Evolutionary conservation across 306 rosid genomes (phyloP), one percentile per base, ranked within the genome.

Genomic region (Vicia sativa): DNA sequence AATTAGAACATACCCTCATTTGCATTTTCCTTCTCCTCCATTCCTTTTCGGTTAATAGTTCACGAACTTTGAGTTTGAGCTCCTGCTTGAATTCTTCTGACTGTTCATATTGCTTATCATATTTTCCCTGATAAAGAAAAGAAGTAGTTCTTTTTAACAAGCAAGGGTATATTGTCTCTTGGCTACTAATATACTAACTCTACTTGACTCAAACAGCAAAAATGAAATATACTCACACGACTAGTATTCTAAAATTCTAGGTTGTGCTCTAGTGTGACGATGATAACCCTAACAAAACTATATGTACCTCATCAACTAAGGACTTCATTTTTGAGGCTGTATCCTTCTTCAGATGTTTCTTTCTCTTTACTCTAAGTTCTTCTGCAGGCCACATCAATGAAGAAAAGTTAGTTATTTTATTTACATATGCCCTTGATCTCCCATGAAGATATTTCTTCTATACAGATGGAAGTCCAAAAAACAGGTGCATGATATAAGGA

Each of bases 21-120:
- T 87, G 95, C 96, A 88, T 93, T 86, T 93, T 93, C 76, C 96
- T 83, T 84, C 97, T 88, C 79, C 97, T 85, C 99, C 99, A 95
- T 84, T 95, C 97, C 80, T 95, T 96, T 42, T 95, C 95, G 34
- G 99, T 90, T 79, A 95, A 84, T 68, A 95, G 79, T 84, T 90
- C 97, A 76, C 96, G 84, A 77, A 95, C 99, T 75, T 90, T 93
- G 74, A 86, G 68, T 73, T 86, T 95, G 49, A 95, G 86, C 83
- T 95, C 96, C 81, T 85, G 86, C 89, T 81, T 77, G 80, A 88
- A 95, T 72, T 88, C 96, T 70, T 88, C 96, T 19, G 97, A 88
- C 52, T 55, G 81, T 76, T 95, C 99, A 62, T 85, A 85, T 61
- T 77, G 90, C 60, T 86, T 89, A 10, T 95, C 99, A 65, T 95